These are phyloP conservation scores for Botrytis paeoniae DNA, from an alignment of 2,329 filamentous ascomycete genomes.

Conservation along the genomic window DNA sequence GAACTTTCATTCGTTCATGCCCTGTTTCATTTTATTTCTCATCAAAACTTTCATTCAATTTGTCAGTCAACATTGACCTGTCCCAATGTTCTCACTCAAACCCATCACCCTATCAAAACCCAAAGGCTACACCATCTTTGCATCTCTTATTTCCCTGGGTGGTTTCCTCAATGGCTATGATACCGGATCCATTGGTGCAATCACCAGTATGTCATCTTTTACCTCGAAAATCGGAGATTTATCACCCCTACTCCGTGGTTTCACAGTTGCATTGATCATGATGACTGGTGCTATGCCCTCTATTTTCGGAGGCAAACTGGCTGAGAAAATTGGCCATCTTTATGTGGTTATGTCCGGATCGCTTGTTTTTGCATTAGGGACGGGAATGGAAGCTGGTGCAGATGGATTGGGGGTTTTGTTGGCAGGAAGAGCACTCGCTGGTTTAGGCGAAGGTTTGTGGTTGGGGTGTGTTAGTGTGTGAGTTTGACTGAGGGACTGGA, in stretches of 20 bases:
- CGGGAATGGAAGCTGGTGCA: conserved; percentile 37
- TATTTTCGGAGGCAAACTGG: conserved; percentile 52
- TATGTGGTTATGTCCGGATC: background rate
- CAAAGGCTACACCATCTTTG: conserved; percentile 42
- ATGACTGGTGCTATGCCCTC: conserved; percentile 55
- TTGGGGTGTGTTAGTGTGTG: conserved; percentile 50
- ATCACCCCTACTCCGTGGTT: conserved; percentile 50
- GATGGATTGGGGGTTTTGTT: conserved; percentile 49
- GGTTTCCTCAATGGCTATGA: conserved; percentile 35
- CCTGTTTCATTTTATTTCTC: background rate
- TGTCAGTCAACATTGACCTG: too few species aligned
- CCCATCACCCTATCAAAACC: background rate
- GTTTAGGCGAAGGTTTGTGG: conserved; percentile 55
- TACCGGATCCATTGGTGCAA: conserved; percentile 48
- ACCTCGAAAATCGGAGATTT: conserved; percentile 45
- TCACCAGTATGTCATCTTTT: conserved; percentile 48
- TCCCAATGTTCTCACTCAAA: background rate
- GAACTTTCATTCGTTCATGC: too few species aligned
- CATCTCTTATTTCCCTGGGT: conserved; percentile 14
- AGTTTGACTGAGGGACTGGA: conserved; percentile 16
- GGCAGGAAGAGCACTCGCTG: conserved; percentile 36
- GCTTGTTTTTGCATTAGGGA: background rate
- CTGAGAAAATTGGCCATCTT: conserved; percentile 42
- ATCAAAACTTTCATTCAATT: background rate
- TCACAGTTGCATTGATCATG: conserved; percentile 57